phyloP scores from a whole-genome alignment of 257 asterid genomes.

The Solanum corneliomulleri region DNA sequence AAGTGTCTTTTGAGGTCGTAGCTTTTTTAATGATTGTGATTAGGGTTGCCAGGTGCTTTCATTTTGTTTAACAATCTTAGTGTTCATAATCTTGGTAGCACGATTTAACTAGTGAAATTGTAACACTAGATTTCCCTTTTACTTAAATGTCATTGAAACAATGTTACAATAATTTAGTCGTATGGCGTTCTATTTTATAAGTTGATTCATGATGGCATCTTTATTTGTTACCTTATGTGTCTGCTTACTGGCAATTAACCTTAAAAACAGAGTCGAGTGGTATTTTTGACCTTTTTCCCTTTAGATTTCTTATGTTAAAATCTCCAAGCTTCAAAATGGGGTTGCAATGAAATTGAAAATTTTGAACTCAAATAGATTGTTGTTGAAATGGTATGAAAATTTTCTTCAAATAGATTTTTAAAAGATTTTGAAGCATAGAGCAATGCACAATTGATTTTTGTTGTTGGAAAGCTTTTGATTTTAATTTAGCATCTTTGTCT shows the following conservation, averaged over 20 bases:
- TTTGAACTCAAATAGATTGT: no score
- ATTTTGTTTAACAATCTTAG: background rate
- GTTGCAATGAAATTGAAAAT: no score
- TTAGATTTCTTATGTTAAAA: no score
- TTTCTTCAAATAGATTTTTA: no score
- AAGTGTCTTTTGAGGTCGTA: background rate
- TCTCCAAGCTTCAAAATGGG: no score
- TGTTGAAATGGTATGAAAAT: no score
- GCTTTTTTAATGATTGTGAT: background rate
- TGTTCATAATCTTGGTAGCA: background rate
- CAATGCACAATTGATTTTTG: background rate
- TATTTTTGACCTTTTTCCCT: no score
- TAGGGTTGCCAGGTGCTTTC: background rate
- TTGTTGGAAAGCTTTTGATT: background rate
- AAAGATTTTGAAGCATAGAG: no score
- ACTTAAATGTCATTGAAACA: background rate
- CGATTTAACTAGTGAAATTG: background rate
- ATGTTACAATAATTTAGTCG: background rate
- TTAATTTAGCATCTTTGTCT: background rate
- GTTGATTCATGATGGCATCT: background rate
- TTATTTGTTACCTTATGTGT: background rate
- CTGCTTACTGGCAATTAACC: background rate
- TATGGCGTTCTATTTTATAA: background rate
- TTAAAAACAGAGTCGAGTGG: no score
- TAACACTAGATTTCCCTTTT: background rate